These are phyloP conservation scores for Arthrobotrys entomopaga DNA, from an alignment of 2,329 filamentous ascomycete species.

Conservation along the genomic window DNA sequence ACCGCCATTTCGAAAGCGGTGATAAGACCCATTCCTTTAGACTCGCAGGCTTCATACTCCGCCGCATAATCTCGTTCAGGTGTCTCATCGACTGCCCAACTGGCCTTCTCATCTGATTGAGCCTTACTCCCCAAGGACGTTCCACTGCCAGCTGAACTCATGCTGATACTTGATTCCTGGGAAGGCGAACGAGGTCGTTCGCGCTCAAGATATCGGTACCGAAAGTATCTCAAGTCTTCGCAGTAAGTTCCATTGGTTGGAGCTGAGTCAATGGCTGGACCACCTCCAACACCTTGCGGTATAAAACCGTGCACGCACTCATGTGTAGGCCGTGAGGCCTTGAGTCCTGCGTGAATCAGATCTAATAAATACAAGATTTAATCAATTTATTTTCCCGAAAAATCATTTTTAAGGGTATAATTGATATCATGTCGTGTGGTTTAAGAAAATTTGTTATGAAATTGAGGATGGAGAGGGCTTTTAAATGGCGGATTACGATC, in stretches of 20 bases:
- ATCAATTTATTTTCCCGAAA: too few relatives aligned
- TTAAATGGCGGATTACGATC: conserved; percentile 5
- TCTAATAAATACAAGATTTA: conserved; percentile 18
- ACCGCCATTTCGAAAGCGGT: conserved; percentile 16
- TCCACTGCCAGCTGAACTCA: conserved; percentile 36
- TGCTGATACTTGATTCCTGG: conserved; percentile 7
- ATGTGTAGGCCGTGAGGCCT: conserved; percentile 30
- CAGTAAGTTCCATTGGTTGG: neutral
- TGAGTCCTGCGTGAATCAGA: conserved; percentile 25
- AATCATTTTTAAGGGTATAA: neutral
- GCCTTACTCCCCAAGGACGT: conserved; percentile 27
- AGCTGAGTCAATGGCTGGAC: neutral
- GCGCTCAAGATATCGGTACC: neutral
- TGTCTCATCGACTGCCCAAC: conserved; percentile 23
- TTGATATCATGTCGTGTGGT: neutral
- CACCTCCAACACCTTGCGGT: neutral
- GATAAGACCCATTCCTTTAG: conserved; percentile 7
- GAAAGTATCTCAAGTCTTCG: conserved; percentile 11
- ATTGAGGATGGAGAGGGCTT: neutral
- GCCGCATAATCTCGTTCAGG: conserved; percentile 25
- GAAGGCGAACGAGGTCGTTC: conserved; percentile 12
- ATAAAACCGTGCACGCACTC: conserved; percentile 12
- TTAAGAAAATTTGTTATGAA: neutral
- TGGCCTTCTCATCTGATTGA: conserved; percentile 19
- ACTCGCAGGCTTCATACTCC: conserved; percentile 18